Percentiles rank a stretch among this genome's conserved stretches.
These are phyloP conservation scores for Cutaneotrichosporon curvatum DNA, from an alignment of 1,284 basidiomycete genomes.

Conservation along the genomic window DNA sequence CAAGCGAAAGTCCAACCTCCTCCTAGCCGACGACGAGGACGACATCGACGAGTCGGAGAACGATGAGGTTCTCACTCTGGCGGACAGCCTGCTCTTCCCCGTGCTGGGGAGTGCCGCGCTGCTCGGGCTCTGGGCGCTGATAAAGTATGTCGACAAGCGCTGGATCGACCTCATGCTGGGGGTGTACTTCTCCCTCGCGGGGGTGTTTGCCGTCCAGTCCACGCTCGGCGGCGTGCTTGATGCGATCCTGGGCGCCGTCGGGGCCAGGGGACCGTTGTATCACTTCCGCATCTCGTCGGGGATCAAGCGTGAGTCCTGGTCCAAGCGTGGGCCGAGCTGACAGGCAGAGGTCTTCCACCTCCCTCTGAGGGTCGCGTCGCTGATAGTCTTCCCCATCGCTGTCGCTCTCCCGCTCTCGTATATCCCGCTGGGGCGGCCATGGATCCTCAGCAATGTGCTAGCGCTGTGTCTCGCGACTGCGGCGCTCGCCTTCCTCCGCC, in stretches of 20 bases:
- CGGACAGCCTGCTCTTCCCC: slow-evolving; percentile 41
- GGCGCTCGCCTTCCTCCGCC: slow-evolving; percentile 69
- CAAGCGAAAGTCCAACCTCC: slow-evolving; percentile 13
- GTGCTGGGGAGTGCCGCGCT: slow-evolving; percentile 40
- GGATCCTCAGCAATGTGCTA: slow-evolving; percentile 70
- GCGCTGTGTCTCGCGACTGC: slow-evolving; percentile 78
- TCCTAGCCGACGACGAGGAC: slow-evolving; percentile 27
- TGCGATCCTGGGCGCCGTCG: slow-evolving; percentile 17
- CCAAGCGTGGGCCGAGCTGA: slow-evolving; percentile 1
- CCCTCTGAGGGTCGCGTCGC: slow-evolving; percentile 48
- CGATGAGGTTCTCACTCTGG: slow-evolving; percentile 40
- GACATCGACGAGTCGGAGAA: slow-evolving; percentile 31
- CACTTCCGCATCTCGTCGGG: slow-evolving; percentile 40
- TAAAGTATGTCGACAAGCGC: slow-evolving; percentile 64
- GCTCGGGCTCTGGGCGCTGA: slow-evolving; percentile 31
- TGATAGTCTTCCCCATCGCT: slow-evolving; percentile 60
- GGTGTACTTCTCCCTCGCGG: slow-evolving; percentile 56
- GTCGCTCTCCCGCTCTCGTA: slow-evolving; percentile 64
- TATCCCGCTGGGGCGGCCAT: slow-evolving; percentile 57
- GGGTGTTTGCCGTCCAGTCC: slow-evolving; percentile 42
- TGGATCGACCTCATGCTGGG: slow-evolving; percentile 58
- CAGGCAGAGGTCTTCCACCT: slow-evolving; percentile 40
- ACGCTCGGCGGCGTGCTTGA: slow-evolving; percentile 32
- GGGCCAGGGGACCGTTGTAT: slow-evolving; percentile 26
- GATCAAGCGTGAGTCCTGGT: slow-evolving; percentile 34